A percentile compares a stretch with the other conserved stretches of the same genome.
phyloP scores from a whole-genome alignment of 345 rosid genomes.

The Heritiera fomes region DNA sequence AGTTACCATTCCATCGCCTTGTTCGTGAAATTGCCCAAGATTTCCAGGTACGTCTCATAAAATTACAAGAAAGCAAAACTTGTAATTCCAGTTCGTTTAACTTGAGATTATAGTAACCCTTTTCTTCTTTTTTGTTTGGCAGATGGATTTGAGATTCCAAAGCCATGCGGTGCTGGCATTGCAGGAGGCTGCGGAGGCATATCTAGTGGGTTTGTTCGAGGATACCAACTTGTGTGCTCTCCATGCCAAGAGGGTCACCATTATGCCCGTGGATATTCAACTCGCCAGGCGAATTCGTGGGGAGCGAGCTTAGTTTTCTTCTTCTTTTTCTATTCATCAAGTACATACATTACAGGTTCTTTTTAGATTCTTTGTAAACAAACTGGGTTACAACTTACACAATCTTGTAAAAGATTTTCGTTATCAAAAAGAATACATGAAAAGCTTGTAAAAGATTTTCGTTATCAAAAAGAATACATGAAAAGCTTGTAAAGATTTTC shows the following conservation, averaged over 20 bases:
- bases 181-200: slow-evolving; percentile 79
- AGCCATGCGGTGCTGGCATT: slow-evolving; percentile 72
- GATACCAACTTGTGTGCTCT: slow-evolving; percentile 67
- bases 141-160: slow-evolving; percentile 75
- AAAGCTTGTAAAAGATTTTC: background rate
- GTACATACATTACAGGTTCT: background rate
- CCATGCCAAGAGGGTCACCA: slow-evolving; percentile 72
- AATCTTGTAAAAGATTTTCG: background rate
- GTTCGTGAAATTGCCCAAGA: slow-evolving; percentile 81
- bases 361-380: background rate
- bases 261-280: slow-evolving; percentile 73
- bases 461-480: too few relatives aligned
- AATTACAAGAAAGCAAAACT: background rate
- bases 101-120: background rate
- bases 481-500: background rate
- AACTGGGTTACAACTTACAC: background rate
- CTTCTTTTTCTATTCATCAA: too few relatives aligned
- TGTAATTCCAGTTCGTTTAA: background rate
- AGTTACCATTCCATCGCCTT: slow-evolving; percentile 67
- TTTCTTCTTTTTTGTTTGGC: background rate
- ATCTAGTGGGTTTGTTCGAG: slow-evolving; percentile 70
- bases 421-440: too few relatives aligned
- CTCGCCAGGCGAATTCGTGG: slow-evolving; percentile 69
- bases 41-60: slow-evolving; percentile 35
- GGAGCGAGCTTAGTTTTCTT: slow-evolving; percentile 51